Evolutionary conservation across 768 basidiomycete species (phyloP), one percentile per base, ranked within the genome.

Genomic region (Amanita molliuscula): DNA sequence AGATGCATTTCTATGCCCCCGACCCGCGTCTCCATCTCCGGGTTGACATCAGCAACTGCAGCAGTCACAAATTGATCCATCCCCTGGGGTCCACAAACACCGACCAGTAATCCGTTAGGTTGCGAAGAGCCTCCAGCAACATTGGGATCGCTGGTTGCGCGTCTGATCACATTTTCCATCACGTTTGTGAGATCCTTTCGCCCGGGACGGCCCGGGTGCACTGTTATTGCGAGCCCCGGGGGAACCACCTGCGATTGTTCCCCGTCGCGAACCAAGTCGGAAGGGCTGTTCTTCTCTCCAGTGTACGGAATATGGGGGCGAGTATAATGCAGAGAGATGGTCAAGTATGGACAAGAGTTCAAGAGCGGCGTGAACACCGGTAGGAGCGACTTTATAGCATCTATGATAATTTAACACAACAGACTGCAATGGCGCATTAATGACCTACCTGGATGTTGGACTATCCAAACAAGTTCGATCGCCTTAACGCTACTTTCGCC

Each of bases 1-100:
- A 75, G 73, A 57, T 72, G 69, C 4, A 75, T 58, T 60, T 86
- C 81, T 38, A 84, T 68, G 0, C 83, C 82, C 3, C 82, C 81
- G n/a, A 81, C 76, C 16, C 68, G 71, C 54, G 73, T 66, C 53
- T 73, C 65, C 58, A 76, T 69, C 7, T 59, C 54, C 3, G 67
- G 61, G 48, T 77, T 73, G 21, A 84, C 60, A 6, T 52, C 59
- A 18, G 65, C 67, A 23, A 83, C 76, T 15, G 75, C 74, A 42
- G 63, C 61, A 18, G 67, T 61, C 13, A 78, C 77, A 40, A 74
- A 74, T 36, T 74, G 72, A 0, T 71, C 74, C 46, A 87, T 55
- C 8, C 62, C 67, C 2, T 57, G 56, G 1, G 84, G 84, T 1
- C 84, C 84, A 61, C 84, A 86, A 7, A 79, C 77, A 15, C 71